phyloP scores from a whole-genome alignment of 345 rosid species.

The Eucalyptus rudis region DNA sequence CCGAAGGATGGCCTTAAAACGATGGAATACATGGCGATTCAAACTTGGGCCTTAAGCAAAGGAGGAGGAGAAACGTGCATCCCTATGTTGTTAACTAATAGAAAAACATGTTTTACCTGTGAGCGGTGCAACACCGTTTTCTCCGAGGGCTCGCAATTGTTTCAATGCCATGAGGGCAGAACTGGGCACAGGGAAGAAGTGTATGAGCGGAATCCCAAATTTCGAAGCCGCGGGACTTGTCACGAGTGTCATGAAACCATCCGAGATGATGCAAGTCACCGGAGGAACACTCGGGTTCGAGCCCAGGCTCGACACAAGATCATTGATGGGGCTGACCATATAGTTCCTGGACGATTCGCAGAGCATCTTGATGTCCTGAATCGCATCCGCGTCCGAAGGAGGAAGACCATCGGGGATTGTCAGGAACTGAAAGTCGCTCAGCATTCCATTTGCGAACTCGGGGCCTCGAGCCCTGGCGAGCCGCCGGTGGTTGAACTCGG shows the following conservation, averaged over 20 bases:
- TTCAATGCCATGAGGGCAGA: neutral
- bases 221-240: neutral
- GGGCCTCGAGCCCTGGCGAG: neutral
- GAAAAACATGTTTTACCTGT: neutral
- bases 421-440: neutral
- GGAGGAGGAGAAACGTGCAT: too few relatives aligned
- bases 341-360: neutral
- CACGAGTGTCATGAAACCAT: neutral
- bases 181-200: neutral
- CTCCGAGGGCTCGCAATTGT: neutral
- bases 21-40: neutral
- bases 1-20: neutral
- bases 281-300: neutral
- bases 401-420: constrained; percentile 4
- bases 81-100: neutral
- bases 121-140: neutral
- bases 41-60: neutral
- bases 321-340: neutral
- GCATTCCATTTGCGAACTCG: neutral
- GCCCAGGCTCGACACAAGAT: neutral
- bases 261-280: neutral
- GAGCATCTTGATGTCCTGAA: neutral
- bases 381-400: neutral
- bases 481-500: constrained; percentile 5
- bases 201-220: neutral